Evolutionary conservation across 2,329 filamentous ascomycete genomes (phyloP), one percentile per base, ranked within the genome.

Genomic region (Talaromyces sp.): DNA sequence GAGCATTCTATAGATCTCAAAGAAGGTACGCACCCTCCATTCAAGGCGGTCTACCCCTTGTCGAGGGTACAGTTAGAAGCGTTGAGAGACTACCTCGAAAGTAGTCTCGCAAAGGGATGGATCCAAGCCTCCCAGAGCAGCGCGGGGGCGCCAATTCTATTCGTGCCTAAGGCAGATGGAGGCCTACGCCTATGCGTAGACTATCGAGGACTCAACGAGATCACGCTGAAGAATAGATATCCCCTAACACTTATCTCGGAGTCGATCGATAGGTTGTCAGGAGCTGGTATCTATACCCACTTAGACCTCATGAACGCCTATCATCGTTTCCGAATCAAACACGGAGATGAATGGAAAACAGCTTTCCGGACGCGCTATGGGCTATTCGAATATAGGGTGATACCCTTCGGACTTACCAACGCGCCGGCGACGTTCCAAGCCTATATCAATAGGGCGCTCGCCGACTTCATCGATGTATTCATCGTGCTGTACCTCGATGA

Each of bases 221-320:
- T 71, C 20, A 73, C 58, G 1, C 48, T 62, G n/a, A 73, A 74
- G 47, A 61, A 71, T 51, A 22, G 50, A 2, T 66, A 67, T 35
- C 57, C 50, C 0, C 19, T 73, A 16, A 60, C 50, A 0, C 44
- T 70, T 16, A 67, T 71, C 27, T 45, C 44, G 3, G 54, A 72
- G 47, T 57, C 57, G 0, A 33, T 67, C 16, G 54, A 68, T 20
- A n/a, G 43, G 1, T 14, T 70, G 17, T 8, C 4, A 33, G 14
- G 40, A 9, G 17, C 27, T 2, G 35, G 41, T 7, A 29, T 16
- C 32, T 41, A 33, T 29, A 46, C 33, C 2, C 5, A 37, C 3
- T 3, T 37, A 16, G 35, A 37, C n/a, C n/a, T 37, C 5, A 5
- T 46, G 49, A 20, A 20, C 32, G 6, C 16, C 45, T 29, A 49